Evolutionary conservation across 768 basidiomycete species (phyloP).

Genomic region (Phylloporus scabripes): DNA sequence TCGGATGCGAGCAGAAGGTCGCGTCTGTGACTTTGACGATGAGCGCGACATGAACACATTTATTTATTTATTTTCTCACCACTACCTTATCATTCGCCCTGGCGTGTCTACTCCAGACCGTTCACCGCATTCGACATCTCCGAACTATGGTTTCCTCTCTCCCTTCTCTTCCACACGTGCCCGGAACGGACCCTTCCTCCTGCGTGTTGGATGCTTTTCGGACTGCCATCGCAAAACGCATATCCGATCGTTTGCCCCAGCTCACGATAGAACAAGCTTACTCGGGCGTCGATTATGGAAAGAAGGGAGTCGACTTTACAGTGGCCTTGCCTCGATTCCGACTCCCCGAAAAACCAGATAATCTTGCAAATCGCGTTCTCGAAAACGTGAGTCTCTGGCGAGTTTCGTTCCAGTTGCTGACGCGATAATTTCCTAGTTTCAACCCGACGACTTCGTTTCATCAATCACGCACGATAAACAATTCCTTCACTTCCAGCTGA

Average conservation of each 20-base stretch:
- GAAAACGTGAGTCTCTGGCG: slow-evolving; percentile 49
- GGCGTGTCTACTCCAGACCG: slow-evolving; percentile 6
- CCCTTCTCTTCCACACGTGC: slow-evolving; percentile 37
- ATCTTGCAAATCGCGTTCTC: slow-evolving; percentile 68
- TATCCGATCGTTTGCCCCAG: slow-evolving; percentile 58
- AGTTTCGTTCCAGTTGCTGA: slow-evolving; percentile 1
- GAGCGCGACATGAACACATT: slow-evolving; percentile 21
- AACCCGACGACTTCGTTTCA: slow-evolving; percentile 74
- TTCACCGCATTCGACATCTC: slow-evolving; percentile 5
- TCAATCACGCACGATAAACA: slow-evolving; percentile 65
- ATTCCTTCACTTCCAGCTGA: slow-evolving; percentile 79
- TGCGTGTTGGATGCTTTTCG: slow-evolving; percentile 74
- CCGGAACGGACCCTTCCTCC: slow-evolving; percentile 55
- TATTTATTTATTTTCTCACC: neutral
- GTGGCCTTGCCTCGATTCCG: slow-evolving; percentile 90
- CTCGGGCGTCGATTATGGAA: slow-evolving; percentile 80
- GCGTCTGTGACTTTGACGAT: slow-evolving; percentile 20
- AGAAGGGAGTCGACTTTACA: slow-evolving; percentile 92
- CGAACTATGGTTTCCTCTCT: slow-evolving; percentile 29
- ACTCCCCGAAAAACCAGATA: slow-evolving; percentile 76
- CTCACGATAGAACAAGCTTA: slow-evolving; percentile 76
- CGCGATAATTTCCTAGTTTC: slow-evolving; percentile 51
- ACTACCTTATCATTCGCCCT: neutral
- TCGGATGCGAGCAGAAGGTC: slow-evolving; percentile 2
- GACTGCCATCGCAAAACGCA: slow-evolving; percentile 68